These are phyloP conservation scores for Malassezia globosa DNA, from an alignment of 1,284 basidiomycete genomes.

Conservation along the genomic window DNA sequence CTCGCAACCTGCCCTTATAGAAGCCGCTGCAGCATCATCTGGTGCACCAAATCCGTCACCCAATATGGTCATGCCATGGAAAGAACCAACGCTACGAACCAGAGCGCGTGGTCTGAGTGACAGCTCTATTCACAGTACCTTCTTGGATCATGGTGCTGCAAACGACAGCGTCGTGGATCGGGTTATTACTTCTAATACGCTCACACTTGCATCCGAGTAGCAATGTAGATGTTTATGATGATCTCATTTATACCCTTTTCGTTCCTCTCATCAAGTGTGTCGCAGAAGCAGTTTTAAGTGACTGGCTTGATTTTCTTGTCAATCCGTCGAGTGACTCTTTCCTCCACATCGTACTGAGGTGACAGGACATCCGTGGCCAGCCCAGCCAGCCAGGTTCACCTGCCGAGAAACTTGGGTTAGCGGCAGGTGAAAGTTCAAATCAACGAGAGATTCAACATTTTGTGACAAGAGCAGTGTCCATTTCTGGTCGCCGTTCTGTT, in stretches of 20 bases:
- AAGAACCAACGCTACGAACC: constrained; percentile 21
- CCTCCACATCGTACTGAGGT: too few relatives aligned
- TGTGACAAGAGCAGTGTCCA: too few relatives aligned
- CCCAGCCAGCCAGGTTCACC: too few relatives aligned
- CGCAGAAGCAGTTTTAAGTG: neutral
- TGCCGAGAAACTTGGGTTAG: too few relatives aligned
- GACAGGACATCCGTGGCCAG: too few relatives aligned
- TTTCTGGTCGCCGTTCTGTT: neutral
- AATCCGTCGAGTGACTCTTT: too few relatives aligned
- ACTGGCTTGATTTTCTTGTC: too few relatives aligned
- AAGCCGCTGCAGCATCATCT: neutral
- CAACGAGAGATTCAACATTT: too few relatives aligned
- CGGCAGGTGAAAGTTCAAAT: too few relatives aligned
- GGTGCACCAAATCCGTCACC: constrained; percentile 1
- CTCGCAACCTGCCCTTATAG: neutral
- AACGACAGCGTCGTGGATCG: constrained; percentile 12
- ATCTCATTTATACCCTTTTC: neutral
- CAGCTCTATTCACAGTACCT: constrained; percentile 39
- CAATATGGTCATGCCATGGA: constrained; percentile 18
- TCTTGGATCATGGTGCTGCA: constrained; percentile 26
- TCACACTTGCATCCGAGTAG: neutral
- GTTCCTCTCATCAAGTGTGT: neutral
- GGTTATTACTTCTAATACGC: constrained; percentile 5
- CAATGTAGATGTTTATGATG: constrained; percentile 1
- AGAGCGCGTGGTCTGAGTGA: constrained; percentile 38